Base-by-base conservation (phyloP, 164 flowering plant species). In the Hamamelis virginiana region DNA sequence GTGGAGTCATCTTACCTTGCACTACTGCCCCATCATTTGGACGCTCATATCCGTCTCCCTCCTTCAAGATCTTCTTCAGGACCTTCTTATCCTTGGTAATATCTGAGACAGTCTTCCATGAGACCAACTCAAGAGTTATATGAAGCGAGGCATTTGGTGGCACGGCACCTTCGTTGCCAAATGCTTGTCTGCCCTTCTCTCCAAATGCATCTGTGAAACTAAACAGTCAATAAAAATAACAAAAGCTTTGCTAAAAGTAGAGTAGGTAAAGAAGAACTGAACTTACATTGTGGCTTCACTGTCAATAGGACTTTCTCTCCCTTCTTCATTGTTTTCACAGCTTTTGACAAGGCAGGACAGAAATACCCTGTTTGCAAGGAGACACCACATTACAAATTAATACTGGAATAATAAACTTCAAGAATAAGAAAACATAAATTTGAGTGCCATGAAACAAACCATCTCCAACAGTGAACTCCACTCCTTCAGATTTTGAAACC, bases 261-360 rank as follows among this genome's bases (percentile, higher is more conserved):
- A 10, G 15, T 22, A 13, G 1, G 9, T 12, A 3, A 18, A 53
- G 23, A 12, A 5, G 19, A 1, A 3, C 16, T 4, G 21, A 47
- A 71, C 92, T 74, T 77, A 95, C 99, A 95, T 83, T 91, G 96
- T 66, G 99, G 97, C 76, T 92, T 95, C 56, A 91, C 98, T 1
- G 88, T 83, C 1, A 92, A 69, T 26, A 87, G 69, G 23, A 87
- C 96, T 65, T 85, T 91, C 69, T 95, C 99, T 47, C 96, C 94
- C 74, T 88, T 92, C 82, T 95, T 95, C 99, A 95, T 95, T 6
- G 96, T 91, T 67, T 89, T 92, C 22, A 92, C 91, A 67, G 99
- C 94, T 73, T 79, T 91, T 5, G 90, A 22, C 59, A 95, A 53
- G 1, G 99, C 98, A 70, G 96, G 93, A 65, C 97, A 95, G 72